Evolutionary conservation across 805 yeast species (phyloP).

Genomic region (Yamadazyma sp.): DNA sequence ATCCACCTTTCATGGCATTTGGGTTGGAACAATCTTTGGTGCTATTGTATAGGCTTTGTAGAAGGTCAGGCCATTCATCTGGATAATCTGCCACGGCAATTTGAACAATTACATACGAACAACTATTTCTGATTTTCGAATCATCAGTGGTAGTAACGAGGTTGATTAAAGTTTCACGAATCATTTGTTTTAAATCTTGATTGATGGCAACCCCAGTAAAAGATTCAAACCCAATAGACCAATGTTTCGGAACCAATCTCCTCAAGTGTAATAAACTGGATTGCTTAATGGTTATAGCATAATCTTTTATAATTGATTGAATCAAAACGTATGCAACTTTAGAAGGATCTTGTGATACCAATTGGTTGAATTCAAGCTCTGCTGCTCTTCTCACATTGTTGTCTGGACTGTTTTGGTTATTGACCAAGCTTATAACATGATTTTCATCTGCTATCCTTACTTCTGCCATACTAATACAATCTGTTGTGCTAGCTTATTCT

Average conservation of each 20-base stretch:
- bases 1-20: constrained; percentile 48
- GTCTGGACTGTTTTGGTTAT: constrained; percentile 40
- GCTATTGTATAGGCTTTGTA: constrained; percentile 44
- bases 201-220: constrained; percentile 64
- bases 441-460: background rate
- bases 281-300: constrained; percentile 47
- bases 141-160: constrained; percentile 43
- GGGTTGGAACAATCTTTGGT: constrained; percentile 28
- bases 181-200: constrained; percentile 46
- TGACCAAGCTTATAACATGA: constrained; percentile 6
- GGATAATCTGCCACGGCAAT: constrained; percentile 90
- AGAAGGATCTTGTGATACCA: constrained; percentile 50
- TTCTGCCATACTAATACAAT: background rate
- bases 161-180: constrained; percentile 50
- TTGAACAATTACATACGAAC: constrained; percentile 75
- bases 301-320: constrained; percentile 24
- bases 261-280: constrained; percentile 65
- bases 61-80: constrained; percentile 87
- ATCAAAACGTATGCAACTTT: constrained; percentile 41
- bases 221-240: constrained; percentile 83
- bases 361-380: constrained; percentile 45
- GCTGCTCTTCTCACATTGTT: constrained; percentile 51
- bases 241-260: constrained; percentile 63
- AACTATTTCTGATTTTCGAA: constrained; percentile 61
- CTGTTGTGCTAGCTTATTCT: too few species aligned